Conservation (phyloP, 2,329 filamentous ascomycete genomes). For the Coleophoma crateriformis region DNA sequence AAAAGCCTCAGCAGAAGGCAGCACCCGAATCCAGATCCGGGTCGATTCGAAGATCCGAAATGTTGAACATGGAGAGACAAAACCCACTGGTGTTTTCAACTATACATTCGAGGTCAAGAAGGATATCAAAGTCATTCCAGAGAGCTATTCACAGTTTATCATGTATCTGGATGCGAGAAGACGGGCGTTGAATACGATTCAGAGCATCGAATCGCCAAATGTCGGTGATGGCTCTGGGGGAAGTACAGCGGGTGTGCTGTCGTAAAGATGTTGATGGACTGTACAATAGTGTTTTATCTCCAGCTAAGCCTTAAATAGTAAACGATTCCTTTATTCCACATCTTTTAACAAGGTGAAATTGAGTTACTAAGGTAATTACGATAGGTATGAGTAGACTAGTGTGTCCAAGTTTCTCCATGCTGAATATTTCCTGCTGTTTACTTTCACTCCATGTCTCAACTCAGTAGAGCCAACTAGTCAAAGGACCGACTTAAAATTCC, state of each 20-base stretch:
- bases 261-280: neutral
- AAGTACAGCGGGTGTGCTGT: neutral
- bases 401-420: too few species aligned
- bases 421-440: too few species aligned
- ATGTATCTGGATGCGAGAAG: slow-evolving; percentile 32
- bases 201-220: neutral
- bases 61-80: slow-evolving; percentile 61
- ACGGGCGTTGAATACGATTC: slow-evolving; percentile 15
- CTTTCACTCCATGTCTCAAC: too few species aligned
- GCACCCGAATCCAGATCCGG: slow-evolving; percentile 60
- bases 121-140: slow-evolving; percentile 60
- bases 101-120: slow-evolving; percentile 65
- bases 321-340: too few species aligned
- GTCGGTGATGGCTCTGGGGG: neutral
- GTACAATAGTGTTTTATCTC: too few species aligned
- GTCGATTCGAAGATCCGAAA: slow-evolving; percentile 65
- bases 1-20: slow-evolving; percentile 30
- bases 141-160: slow-evolving; percentile 31
- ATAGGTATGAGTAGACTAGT: too few species aligned
- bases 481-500: too few species aligned
- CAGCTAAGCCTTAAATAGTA: too few species aligned
- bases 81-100: slow-evolving; percentile 67
- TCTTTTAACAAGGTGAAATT: too few species aligned
- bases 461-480: too few species aligned
- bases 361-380: too few species aligned